Percentiles rank a stretch among this genome's conserved stretches.
Evolutionary conservation across 139 green algal genomes (phyloP).

Genomic region (Trebouxia sp.): DNA sequence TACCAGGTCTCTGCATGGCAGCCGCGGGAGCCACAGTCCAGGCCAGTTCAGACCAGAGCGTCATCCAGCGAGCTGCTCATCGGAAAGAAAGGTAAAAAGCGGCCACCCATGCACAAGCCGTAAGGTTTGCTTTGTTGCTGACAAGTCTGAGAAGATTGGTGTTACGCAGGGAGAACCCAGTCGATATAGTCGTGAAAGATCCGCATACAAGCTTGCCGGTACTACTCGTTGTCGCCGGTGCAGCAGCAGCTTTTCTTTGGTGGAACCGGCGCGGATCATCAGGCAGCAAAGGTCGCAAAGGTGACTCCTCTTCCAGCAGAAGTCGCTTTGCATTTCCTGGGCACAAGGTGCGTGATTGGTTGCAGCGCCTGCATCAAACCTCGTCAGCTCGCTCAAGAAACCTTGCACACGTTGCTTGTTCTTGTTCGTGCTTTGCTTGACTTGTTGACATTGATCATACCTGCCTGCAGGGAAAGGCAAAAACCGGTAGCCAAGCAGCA

Average conservation of each 20-base stretch:
- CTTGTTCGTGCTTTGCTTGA: no score
- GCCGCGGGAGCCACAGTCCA: background rate
- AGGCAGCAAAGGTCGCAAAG: background rate
- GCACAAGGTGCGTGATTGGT: background rate
- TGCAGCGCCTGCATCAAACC: no score
- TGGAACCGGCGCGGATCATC: background rate
- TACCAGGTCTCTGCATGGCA: no score
- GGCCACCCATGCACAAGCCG: no score
- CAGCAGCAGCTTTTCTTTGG: background rate
- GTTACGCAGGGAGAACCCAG: background rate
- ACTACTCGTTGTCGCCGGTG: background rate
- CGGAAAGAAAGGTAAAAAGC: background rate
- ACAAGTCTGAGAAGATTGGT: no score
- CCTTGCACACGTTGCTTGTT: no score
- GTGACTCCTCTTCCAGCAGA: slow-evolving; percentile 18
- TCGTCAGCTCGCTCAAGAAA: no score
- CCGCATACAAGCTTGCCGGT: slow-evolving; percentile 7
- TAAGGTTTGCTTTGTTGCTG: no score
- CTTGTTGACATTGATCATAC: no score
- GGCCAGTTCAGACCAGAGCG: background rate
- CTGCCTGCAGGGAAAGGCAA: background rate
- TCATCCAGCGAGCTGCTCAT: background rate
- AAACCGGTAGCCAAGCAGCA: background rate
- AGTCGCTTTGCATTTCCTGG: slow-evolving; percentile 25
- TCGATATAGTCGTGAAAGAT: background rate